These are phyloP conservation scores for Aureobasidium zeae DNA, from an alignment of 2,329 filamentous ascomycete genomes.

Conservation along the genomic window DNA sequence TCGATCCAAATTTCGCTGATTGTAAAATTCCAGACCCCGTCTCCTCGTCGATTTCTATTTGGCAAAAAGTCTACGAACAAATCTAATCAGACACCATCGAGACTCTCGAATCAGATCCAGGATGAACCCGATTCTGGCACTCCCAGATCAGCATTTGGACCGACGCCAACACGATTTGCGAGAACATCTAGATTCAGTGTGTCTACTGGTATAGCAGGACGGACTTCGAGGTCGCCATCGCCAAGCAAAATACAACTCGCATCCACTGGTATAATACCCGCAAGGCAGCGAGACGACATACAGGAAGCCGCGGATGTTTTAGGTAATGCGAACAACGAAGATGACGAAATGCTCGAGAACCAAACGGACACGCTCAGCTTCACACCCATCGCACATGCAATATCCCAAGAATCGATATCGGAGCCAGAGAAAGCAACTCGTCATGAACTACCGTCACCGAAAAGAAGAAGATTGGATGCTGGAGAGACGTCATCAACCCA, in stretches of 20 bases:
- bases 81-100: not conserved
- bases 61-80: constrained; percentile 1
- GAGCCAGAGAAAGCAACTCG: not conserved
- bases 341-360: constrained; percentile 25
- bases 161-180: constrained; percentile 6
- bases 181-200: constrained; percentile 7
- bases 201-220: not conserved
- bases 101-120: not conserved
- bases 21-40: constrained; percentile 1
- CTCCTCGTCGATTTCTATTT: constrained; percentile 6
- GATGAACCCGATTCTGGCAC: not conserved
- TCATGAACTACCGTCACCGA: constrained; percentile 23
- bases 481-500: constrained; percentile 6
- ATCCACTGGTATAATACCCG: not conserved
- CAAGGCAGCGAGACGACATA: constrained; percentile 21
- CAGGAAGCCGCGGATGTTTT: constrained; percentile 22
- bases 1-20: not conserved
- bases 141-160: constrained; percentile 5
- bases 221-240: constrained; percentile 9
- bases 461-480: constrained; percentile 23
- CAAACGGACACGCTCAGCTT: constrained; percentile 17
- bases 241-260: not conserved
- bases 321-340: no score
- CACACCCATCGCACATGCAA: constrained; percentile 16
- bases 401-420: not conserved